phyloP scores from a whole-genome alignment of 2,329 filamentous ascomycete genomes.

The Aphanocladium album region DNA sequence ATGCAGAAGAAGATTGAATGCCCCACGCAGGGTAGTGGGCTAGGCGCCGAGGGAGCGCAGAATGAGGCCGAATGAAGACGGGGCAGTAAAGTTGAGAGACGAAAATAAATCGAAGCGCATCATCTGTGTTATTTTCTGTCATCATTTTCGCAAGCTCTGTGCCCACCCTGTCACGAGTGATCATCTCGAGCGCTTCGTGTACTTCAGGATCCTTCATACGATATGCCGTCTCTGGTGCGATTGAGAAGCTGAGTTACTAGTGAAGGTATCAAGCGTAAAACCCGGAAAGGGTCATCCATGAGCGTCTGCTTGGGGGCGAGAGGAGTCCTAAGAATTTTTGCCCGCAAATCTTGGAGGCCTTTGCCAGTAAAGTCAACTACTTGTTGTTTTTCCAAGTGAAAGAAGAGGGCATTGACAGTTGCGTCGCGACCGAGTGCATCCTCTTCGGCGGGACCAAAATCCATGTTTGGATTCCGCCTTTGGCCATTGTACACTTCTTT shows the following conservation, averaged over 20 bases:
- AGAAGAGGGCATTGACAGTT: slow-evolving; percentile 17
- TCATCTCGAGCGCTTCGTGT: slow-evolving; percentile 13
- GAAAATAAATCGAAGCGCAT: slow-evolving; percentile 13
- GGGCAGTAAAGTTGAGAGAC: slow-evolving; percentile 13
- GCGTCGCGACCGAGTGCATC: slow-evolving; percentile 17
- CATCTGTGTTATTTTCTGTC: background rate
- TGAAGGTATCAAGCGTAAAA: slow-evolving; percentile 16
- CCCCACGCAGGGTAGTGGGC: background rate
- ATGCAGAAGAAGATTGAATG: background rate
- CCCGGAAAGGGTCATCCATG: slow-evolving; percentile 18
- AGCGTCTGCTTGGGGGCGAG: slow-evolving; percentile 16
- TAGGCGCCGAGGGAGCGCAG: slow-evolving; percentile 3
- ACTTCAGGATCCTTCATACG: slow-evolving; percentile 13
- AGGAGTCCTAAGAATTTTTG: slow-evolving; percentile 16
- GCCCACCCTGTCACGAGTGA: slow-evolving; percentile 16
- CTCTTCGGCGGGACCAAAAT: slow-evolving; percentile 17
- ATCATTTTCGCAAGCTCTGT: slow-evolving; percentile 18
- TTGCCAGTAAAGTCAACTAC: slow-evolving; percentile 16
- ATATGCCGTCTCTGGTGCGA: background rate
- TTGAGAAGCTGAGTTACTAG: slow-evolving; percentile 14
- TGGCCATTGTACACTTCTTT: slow-evolving; percentile 17
- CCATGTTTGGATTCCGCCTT: slow-evolving; percentile 16
- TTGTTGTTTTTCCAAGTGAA: slow-evolving; percentile 15
- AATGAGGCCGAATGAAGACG: slow-evolving; percentile 14
- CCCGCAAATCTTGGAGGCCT: slow-evolving; percentile 13